Conservation (phyloP, 129 eudicot genomes). For the Artemisia tridentata region DNA sequence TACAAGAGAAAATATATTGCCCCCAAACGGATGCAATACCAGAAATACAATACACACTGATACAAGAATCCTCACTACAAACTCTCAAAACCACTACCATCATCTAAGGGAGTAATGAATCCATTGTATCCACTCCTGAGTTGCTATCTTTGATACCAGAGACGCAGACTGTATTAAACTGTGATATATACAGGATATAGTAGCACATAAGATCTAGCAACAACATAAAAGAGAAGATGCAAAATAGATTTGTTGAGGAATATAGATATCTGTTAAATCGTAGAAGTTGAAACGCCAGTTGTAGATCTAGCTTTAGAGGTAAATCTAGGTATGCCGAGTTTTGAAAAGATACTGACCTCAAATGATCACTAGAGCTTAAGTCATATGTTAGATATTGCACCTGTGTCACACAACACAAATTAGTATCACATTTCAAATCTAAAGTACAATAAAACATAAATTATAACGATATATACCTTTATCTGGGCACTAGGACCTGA, state of each 20-base stretch:
- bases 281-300: no score
- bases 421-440: constrained; percentile 10
- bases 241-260: background rate
- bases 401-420: constrained; percentile 37
- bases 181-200: background rate
- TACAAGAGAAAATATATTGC: no score
- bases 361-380: constrained; percentile 46
- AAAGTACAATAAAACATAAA: constrained; percentile 23
- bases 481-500: constrained; percentile 60
- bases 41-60: no score
- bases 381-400: constrained; percentile 75
- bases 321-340: background rate
- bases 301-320: background rate
- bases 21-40: no score
- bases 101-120: constrained; percentile 79
- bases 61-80: no score
- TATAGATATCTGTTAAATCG: background rate
- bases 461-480: constrained; percentile 48
- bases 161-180: constrained; percentile 57
- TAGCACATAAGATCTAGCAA: background rate
- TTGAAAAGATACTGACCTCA: constrained; percentile 47
- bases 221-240: background rate
- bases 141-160: constrained; percentile 40
- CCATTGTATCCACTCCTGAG: constrained; percentile 60
- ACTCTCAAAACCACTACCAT: no score